Percentiles rank a stretch among this genome's conserved stretches.
These are phyloP conservation scores for Fraxinus americana DNA, from an alignment of 257 asterid species.

Conservation along the genomic window DNA sequence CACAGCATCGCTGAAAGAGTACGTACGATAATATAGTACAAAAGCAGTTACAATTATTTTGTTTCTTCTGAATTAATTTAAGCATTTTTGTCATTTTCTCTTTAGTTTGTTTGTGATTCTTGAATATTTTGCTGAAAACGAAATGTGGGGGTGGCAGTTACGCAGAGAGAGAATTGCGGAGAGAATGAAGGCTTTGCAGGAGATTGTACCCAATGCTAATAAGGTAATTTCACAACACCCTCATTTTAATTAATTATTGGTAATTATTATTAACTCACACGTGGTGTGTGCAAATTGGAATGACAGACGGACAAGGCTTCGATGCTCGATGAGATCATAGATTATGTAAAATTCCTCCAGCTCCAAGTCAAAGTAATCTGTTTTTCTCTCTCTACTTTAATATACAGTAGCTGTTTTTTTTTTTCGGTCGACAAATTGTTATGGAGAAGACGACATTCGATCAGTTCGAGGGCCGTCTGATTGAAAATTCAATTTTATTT, in stretches of 20 bases:
- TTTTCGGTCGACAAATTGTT: constrained; percentile 43
- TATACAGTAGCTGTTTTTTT: neutral
- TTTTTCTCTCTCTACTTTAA: constrained; percentile 11
- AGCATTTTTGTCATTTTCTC: neutral
- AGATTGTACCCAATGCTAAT: constrained; percentile 90
- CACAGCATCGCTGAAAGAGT: constrained; percentile 98
- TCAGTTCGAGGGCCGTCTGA: neutral
- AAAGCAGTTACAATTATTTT: neutral
- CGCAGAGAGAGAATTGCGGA: constrained; percentile 99
- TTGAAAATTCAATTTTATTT: constrained; percentile 6
- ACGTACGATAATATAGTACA: constrained; percentile 35
- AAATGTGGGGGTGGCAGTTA: constrained; percentile 57
- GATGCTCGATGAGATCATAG: constrained; percentile 96
- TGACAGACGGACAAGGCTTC: constrained; percentile 97
- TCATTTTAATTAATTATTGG: neutral
- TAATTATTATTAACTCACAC: neutral
- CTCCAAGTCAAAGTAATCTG: constrained; percentile 91
- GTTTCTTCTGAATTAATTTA: neutral
- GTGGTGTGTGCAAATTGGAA: constrained; percentile 30
- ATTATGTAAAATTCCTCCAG: constrained; percentile 95
- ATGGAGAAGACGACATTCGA: constrained; percentile 31
- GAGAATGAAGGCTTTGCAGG: constrained; percentile 91
- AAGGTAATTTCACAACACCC: constrained; percentile 51
- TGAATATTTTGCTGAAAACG: constrained; percentile 34
- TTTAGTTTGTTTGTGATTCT: constrained; percentile 24